A percentile compares a stretch with the other conserved stretches of the same genome.
Conservation (phyloP, 225 moss, liverwort and hornwort species). For the Ulota crispa region DNA sequence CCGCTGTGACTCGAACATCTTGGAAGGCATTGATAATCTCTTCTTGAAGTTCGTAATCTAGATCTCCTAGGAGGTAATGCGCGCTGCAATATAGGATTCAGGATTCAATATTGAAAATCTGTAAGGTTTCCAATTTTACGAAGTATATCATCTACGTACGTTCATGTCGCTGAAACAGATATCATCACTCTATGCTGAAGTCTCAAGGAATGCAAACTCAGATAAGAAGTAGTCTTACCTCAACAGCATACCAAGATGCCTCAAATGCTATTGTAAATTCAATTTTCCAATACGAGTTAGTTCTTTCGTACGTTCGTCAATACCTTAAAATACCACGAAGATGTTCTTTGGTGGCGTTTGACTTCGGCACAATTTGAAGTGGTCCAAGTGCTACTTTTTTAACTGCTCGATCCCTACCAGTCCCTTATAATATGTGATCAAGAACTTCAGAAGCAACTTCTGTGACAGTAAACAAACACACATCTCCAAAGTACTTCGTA, state of each 20-base stretch:
- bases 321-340: conserved; percentile 84
- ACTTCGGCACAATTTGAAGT: conserved; percentile 72
- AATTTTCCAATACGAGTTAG: not conserved
- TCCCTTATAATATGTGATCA: conserved; percentile 41
- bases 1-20: conserved; percentile 71
- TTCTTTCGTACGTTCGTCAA: not conserved
- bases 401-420: conserved; percentile 73
- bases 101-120: not conserved
- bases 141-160: not conserved
- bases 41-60: conserved; percentile 81
- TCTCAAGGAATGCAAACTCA: not conserved
- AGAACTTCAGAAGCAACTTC: conserved; percentile 45
- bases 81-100: conserved; percentile 38
- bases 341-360: conserved; percentile 79
- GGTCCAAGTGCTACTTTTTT: conserved; percentile 59
- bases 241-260: not conserved
- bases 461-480: conserved; percentile 27
- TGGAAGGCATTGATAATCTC: conserved; percentile 87
- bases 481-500: conserved; percentile 2
- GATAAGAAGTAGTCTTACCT: not conserved
- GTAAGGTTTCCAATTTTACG: not conserved
- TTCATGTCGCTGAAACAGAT: not conserved
- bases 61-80: conserved; percentile 81
- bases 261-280: not conserved
- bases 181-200: not conserved